phyloP scores from a whole-genome alignment of 2,329 filamentous ascomycete species.

The Raffaelea albimanens region DNA sequence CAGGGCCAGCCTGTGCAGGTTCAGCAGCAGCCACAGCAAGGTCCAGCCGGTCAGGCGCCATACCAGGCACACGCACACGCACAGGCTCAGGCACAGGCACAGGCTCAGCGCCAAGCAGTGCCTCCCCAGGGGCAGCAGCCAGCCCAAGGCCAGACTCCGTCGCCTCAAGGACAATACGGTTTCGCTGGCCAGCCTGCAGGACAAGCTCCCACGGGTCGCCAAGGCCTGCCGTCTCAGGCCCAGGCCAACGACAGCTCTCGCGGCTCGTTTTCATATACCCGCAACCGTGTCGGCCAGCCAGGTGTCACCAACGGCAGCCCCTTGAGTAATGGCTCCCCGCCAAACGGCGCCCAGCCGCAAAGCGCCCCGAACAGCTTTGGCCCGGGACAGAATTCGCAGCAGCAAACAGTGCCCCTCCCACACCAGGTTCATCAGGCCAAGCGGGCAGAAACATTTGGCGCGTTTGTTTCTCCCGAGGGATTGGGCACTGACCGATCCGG shows the following conservation, averaged over 20 bases:
- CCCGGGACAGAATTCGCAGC: background rate
- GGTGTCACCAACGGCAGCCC: too few relatives aligned
- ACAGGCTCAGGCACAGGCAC: too few relatives aligned
- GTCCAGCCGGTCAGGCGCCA: background rate
- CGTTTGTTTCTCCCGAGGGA: constrained; percentile 1
- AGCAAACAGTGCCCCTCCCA: background rate
- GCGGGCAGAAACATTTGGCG: constrained; percentile 8
- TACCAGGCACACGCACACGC: too few relatives aligned
- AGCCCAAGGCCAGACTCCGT: background rate
- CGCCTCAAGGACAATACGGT: background rate
- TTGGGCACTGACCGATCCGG: background rate
- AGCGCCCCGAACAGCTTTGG: background rate
- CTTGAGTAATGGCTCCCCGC: too few relatives aligned
- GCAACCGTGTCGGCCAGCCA: too few relatives aligned
- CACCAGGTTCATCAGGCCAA: background rate
- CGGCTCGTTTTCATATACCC: too few relatives aligned
- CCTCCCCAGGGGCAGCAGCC: constrained; percentile 4
- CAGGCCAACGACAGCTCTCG: too few relatives aligned
- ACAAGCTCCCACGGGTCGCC: too few relatives aligned
- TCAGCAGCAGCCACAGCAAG: background rate
- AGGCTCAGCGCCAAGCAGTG: too few relatives aligned
- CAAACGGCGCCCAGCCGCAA: too few relatives aligned
- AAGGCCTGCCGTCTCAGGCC: too few relatives aligned
- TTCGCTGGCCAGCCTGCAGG: too few relatives aligned
- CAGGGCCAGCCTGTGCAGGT: background rate